Conservation (phyloP, 257 asterid species). For the Misopates orontium region DNA sequence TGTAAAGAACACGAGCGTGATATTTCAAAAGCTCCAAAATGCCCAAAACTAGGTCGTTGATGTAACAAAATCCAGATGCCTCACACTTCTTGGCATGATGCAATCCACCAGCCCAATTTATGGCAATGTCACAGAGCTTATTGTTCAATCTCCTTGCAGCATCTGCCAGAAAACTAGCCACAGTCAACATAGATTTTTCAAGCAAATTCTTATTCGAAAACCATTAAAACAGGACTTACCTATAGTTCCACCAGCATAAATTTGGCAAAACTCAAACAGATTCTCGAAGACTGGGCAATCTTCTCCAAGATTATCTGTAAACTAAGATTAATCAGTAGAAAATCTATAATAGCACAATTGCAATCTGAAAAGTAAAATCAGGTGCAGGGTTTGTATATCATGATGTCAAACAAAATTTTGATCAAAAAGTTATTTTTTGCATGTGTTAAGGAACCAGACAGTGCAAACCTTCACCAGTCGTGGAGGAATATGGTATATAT, state of each 20-base stretch:
- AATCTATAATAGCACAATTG: slow-evolving; percentile 9
- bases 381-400: not conserved
- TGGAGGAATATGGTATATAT: not conserved
- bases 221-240: slow-evolving; percentile 46
- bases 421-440: not conserved
- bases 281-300: slow-evolving; percentile 97
- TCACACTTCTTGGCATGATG: slow-evolving; percentile 99
- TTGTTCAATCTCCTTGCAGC: slow-evolving; percentile 95
- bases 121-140: slow-evolving; percentile 84
- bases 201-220: slow-evolving; percentile 15
- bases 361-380: slow-evolving; percentile 1
- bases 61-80: slow-evolving; percentile 99
- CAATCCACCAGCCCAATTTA: slow-evolving; percentile 99
- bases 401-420: not conserved
- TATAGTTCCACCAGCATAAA: slow-evolving; percentile 98
- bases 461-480: not conserved
- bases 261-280: slow-evolving; percentile 95
- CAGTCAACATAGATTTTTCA: slow-evolving; percentile 25
- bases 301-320: slow-evolving; percentile 90
- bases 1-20: slow-evolving; percentile 92
- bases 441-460: not conserved
- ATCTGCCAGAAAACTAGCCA: slow-evolving; percentile 49
- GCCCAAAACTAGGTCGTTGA: slow-evolving; percentile 93
- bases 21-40: slow-evolving; percentile 95
- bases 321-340: slow-evolving; percentile 24